phyloP scores from a whole-genome alignment of 495 filamentous ascomycete species.

The Penicillium soppii region DNA sequence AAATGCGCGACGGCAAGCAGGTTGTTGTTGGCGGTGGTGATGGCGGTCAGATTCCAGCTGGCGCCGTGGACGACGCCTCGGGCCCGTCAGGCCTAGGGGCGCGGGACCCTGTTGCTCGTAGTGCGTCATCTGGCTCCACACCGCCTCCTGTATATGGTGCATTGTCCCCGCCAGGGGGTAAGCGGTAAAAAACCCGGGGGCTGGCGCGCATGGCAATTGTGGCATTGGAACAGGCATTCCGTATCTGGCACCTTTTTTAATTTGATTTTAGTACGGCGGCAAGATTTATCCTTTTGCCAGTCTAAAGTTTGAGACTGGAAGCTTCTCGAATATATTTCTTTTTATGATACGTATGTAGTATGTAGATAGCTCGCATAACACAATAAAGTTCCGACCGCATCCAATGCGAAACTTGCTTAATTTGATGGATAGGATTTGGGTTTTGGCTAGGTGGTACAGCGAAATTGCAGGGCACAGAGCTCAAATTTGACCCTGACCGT shows the following conservation, averaged over 20 bases:
- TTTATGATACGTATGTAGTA: conserved; percentile 3
- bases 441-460: conserved; percentile 1
- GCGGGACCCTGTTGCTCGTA: conserved; percentile 26
- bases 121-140: conserved; percentile 32
- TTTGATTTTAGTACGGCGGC: neutral
- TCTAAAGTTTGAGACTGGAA: neutral
- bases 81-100: conserved; percentile 16
- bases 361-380: neutral
- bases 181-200: conserved; percentile 25
- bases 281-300: neutral
- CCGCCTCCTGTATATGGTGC: conserved; percentile 47
- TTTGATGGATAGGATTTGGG: neutral
- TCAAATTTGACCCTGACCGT: conserved; percentile 2
- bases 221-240: neutral
- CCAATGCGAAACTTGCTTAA: neutral
- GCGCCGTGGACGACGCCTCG: conserved; percentile 2
- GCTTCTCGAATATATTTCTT: neutral
- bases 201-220: neutral
- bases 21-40: conserved; percentile 81
- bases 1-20: conserved; percentile 78
- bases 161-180: conserved; percentile 35
- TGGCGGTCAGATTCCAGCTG: conserved; percentile 53
- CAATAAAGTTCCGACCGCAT: conserved; percentile 6
- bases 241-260: neutral
- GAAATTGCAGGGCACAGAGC: neutral